Evolutionary conservation across 306 rosid species (phyloP).

Genomic region (Pachyrhizus erosus): DNA sequence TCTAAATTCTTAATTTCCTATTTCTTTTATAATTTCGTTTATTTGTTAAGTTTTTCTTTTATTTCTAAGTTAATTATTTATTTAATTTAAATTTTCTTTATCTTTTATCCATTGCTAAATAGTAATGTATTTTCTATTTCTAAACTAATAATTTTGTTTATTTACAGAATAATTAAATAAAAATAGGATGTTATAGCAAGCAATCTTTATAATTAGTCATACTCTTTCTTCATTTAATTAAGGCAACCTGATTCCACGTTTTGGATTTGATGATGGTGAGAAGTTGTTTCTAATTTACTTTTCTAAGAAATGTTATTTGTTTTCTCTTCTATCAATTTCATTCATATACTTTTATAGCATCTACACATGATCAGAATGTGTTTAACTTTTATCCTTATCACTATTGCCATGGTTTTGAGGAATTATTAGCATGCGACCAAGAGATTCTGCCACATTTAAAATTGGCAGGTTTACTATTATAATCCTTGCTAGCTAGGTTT

Average conservation of each 20-base stretch:
- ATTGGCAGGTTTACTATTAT: constrained; percentile 66
- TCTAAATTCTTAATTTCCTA: too few species aligned
- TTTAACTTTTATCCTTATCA: constrained; percentile 71
- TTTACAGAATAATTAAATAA: too few species aligned
- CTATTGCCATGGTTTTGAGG: constrained; percentile 77
- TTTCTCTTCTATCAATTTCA: constrained; percentile 36
- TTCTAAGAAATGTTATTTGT: not conserved
- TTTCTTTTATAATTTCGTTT: too few species aligned
- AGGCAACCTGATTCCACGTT: constrained; percentile 90
- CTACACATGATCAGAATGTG: constrained; percentile 77
- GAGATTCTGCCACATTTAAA: constrained; percentile 74
- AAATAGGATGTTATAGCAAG: too few species aligned
- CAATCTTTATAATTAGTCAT: constrained; percentile 81
- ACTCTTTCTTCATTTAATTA: constrained; percentile 85
- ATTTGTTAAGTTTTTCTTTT: too few species aligned
- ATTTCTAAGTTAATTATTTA: too few species aligned
- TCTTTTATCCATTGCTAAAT: too few species aligned
- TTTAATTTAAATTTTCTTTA: too few species aligned
- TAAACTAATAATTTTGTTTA: too few species aligned
- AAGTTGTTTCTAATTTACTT: constrained; percentile 33
- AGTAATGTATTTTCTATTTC: too few species aligned
- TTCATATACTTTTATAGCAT: constrained; percentile 56
- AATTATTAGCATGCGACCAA: constrained; percentile 74
- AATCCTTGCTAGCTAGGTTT: constrained; percentile 28
- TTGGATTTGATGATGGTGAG: constrained; percentile 93